A percentile compares a stretch with the other conserved stretches of the same genome.
phyloP scores from a whole-genome alignment of 2,329 filamentous ascomycete genomes.

The Aspergillus thermomutatus region DNA sequence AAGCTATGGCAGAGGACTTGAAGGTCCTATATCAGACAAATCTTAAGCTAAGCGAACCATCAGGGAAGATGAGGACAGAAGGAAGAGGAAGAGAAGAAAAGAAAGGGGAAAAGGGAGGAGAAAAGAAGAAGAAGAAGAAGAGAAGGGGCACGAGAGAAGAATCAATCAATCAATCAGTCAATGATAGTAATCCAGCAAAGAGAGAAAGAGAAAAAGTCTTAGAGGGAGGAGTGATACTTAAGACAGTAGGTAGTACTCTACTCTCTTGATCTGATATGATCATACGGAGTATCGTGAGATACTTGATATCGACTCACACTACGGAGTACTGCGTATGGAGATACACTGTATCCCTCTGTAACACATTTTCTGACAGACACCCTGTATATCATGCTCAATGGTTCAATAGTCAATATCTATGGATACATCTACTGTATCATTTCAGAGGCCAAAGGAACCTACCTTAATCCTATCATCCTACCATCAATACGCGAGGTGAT shows the following conservation, averaged over 20 bases:
- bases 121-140: neutral
- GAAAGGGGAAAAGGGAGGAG: slow-evolving; percentile 5
- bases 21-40: neutral
- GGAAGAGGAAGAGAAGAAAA: slow-evolving; percentile 11
- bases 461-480: too few species aligned
- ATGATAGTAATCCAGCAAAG: too few species aligned
- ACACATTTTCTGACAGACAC: neutral
- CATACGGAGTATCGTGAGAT: neutral
- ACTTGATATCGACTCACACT: neutral
- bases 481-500: neutral
- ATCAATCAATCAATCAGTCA: too few species aligned
- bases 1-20: slow-evolving; percentile 10
- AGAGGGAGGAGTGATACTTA: too few species aligned
- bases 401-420: neutral
- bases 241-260: too few species aligned
- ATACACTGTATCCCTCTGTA: too few species aligned
- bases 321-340: neutral
- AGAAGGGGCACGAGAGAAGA: neutral
- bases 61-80: slow-evolving; percentile 12
- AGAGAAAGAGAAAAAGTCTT: too few species aligned
- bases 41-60: slow-evolving; percentile 12
- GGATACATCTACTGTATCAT: neutral
- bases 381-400: neutral
- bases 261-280: neutral
- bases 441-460: neutral